Conservation (phyloP, 768 basidiomycete genomes). For the Hericium erinaceus region DNA sequence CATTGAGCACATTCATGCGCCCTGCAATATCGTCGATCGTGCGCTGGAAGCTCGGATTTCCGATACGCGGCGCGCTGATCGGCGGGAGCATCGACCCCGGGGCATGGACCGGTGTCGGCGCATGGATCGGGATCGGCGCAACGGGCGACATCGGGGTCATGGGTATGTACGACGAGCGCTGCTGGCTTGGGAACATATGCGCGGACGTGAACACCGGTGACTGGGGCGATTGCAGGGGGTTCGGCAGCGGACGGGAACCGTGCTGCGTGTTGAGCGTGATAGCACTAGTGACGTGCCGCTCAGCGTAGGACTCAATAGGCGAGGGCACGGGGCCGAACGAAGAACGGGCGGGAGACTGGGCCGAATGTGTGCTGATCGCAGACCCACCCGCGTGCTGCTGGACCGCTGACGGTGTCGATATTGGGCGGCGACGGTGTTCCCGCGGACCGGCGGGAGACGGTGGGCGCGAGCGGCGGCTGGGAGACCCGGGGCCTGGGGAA, state of each 20-base stretch:
- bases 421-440: constrained; percentile 11
- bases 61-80: constrained; percentile 33
- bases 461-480: constrained; percentile 10
- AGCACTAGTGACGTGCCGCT: neutral
- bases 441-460: constrained; percentile 14
- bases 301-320: neutral
- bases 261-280: neutral
- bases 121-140: constrained; percentile 11
- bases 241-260: neutral
- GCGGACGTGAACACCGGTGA: neutral
- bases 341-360: neutral
- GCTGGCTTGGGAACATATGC: constrained; percentile 3
- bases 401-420: constrained; percentile 10
- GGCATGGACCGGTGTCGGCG: constrained; percentile 16
- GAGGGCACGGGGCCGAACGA: neutral
- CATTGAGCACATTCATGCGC: constrained; percentile 32
- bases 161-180: constrained; percentile 6
- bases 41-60: constrained; percentile 31
- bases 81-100: constrained; percentile 23
- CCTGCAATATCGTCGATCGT: constrained; percentile 38
- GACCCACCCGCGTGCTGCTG: constrained; percentile 2
- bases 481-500: constrained; percentile 1
- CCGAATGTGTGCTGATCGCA: neutral
- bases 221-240: neutral
- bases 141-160: constrained; percentile 3